A percentile compares a stretch with the other conserved stretches of the same genome.
phyloP scores from a whole-genome alignment of 805 yeast species.

The Candida saitoana region DNA sequence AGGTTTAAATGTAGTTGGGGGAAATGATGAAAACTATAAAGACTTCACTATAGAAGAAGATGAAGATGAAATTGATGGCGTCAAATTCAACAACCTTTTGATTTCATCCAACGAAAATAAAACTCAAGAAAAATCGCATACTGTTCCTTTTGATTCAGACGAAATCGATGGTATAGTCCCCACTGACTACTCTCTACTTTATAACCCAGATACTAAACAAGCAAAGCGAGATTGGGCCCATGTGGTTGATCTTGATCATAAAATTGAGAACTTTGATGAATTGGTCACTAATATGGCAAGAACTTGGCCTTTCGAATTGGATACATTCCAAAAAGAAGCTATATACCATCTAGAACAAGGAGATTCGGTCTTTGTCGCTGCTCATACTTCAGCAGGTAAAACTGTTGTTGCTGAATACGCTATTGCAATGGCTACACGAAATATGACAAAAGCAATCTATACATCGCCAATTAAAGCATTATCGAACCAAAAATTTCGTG shows the following conservation, averaged over 20 bases:
- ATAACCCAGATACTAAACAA: conserved; percentile 3
- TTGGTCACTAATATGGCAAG: conserved; percentile 91
- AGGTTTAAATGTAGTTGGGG: conserved; percentile 47
- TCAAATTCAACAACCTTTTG: neutral
- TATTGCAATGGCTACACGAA: conserved; percentile 91
- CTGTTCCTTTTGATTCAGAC: conserved; percentile 29
- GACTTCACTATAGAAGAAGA: conserved; percentile 14
- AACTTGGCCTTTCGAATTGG: conserved; percentile 91
- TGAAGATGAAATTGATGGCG: conserved; percentile 1
- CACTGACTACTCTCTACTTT: conserved; percentile 24
- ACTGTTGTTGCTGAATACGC: conserved; percentile 98
- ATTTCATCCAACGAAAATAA: neutral
- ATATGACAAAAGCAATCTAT: conserved; percentile 95
- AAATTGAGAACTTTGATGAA: conserved; percentile 78
- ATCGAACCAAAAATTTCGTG: conserved; percentile 86
- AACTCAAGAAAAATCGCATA: conserved; percentile 3
- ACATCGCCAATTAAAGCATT: conserved; percentile 94
- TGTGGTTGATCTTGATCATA: conserved; percentile 81
- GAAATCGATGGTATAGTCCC: conserved; percentile 46
- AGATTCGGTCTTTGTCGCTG: conserved; percentile 97
- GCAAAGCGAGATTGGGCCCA: conserved; percentile 81
- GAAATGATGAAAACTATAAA: conserved; percentile 9
- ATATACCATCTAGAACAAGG: conserved; percentile 95
- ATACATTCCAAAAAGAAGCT: conserved; percentile 95
- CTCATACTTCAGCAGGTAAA: conserved; percentile 98